Percentiles rank a stretch among this genome's conserved stretches.
Evolutionary conservation across 208 protist species (phyloP).

Genomic region (Trypanosomatidae sp.): DNA sequence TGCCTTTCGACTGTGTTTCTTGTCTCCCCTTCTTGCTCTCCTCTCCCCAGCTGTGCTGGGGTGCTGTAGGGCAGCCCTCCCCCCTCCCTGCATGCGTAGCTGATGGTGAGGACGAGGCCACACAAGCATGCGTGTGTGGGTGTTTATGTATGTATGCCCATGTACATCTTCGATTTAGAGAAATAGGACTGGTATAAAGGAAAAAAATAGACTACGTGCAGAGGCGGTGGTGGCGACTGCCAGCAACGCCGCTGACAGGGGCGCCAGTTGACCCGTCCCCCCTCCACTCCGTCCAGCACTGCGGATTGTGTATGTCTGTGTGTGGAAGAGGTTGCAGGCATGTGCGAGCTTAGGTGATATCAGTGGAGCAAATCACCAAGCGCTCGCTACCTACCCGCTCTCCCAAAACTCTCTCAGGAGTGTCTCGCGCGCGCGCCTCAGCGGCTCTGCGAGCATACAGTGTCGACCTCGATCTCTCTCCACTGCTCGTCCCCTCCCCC

Average conservation of each 20-base stretch:
- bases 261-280: not conserved
- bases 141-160: conserved; percentile 1
- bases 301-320: not conserved
- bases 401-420: not conserved
- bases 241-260: not conserved
- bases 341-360: not conserved
- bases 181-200: not conserved
- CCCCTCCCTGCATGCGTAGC: not conserved
- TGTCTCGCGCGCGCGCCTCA: not conserved
- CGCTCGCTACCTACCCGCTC: not conserved
- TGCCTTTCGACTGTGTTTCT: not conserved
- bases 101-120: not conserved
- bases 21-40: not conserved
- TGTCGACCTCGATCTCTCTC: not conserved
- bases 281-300: not conserved
- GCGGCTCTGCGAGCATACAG: not conserved
- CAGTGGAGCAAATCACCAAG: not conserved
- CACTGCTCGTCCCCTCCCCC: not conserved
- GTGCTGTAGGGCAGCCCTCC: not conserved
- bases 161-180: conserved; percentile 9
- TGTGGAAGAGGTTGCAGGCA: not conserved
- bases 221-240: not conserved
- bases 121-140: conserved; percentile 5
- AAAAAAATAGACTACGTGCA: not conserved
- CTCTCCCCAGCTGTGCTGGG: not conserved